phyloP scores from a whole-genome alignment of 2,329 filamentous ascomycete species.

The Paecilomyces sp. region DNA sequence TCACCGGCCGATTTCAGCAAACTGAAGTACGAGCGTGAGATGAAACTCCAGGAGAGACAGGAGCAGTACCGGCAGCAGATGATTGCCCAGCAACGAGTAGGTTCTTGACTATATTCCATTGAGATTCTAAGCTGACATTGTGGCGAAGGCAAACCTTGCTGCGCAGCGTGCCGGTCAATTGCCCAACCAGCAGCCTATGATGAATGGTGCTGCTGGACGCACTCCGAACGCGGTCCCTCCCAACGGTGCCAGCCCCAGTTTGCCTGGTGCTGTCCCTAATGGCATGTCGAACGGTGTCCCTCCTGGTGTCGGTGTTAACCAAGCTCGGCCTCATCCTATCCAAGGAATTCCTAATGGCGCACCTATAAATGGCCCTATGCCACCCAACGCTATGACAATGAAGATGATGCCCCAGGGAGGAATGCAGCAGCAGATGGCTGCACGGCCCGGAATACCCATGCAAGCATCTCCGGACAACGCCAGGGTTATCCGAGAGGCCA shows the following conservation, averaged over 20 bases:
- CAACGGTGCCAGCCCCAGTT: slow-evolving; percentile 22
- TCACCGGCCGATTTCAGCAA: slow-evolving; percentile 88
- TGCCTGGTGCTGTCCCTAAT: slow-evolving; percentile 32
- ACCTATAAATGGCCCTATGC: slow-evolving; percentile 43
- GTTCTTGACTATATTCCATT: slow-evolving; percentile 4
- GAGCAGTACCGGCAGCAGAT: slow-evolving; percentile 59
- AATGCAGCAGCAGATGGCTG: slow-evolving; percentile 43
- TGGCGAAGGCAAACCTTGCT: slow-evolving; percentile 31
- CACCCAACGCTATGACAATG: slow-evolving; percentile 53
- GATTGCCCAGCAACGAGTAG: slow-evolving; percentile 47
- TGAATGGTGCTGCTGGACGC: slow-evolving; percentile 26
- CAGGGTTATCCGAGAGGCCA: slow-evolving; percentile 42
- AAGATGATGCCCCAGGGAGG: slow-evolving; percentile 49
- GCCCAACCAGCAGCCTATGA: slow-evolving; percentile 32
- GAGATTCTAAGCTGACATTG: slow-evolving; percentile 8
- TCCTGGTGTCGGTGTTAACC: slow-evolving; percentile 26
- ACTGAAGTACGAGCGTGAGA: slow-evolving; percentile 79
- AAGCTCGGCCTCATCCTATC: slow-evolving; percentile 32
- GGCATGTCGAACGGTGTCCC: slow-evolving; percentile 43
- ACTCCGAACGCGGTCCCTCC: slow-evolving; percentile 34
- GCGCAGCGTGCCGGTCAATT: slow-evolving; percentile 37
- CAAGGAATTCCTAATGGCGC: slow-evolving; percentile 33
- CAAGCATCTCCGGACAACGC: slow-evolving; percentile 49
- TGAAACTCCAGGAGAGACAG: slow-evolving; percentile 53
- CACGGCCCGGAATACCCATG: slow-evolving; percentile 37